phyloP scores from a whole-genome alignment of 2,329 filamentous ascomycete species.

The Ophiocordyceps camponoti-floridani region DNA sequence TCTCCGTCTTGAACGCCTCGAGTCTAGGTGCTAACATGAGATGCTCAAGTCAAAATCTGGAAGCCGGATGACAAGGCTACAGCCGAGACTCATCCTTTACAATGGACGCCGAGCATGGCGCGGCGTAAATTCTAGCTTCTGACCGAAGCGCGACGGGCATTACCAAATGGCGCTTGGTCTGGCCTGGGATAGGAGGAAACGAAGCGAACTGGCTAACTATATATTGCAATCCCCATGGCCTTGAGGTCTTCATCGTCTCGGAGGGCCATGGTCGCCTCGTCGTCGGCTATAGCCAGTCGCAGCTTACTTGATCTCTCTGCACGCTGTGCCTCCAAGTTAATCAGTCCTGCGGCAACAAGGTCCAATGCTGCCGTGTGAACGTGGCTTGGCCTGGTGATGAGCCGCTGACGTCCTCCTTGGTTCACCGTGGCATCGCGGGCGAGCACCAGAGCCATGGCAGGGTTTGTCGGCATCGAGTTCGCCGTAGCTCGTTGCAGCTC shows the following conservation, averaged over 20 bases:
- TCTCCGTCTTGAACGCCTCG: constrained; percentile 1
- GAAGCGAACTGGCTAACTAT: constrained; percentile 3
- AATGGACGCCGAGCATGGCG: constrained; percentile 74
- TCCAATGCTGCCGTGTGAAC: constrained; percentile 62
- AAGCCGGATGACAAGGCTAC: constrained; percentile 84
- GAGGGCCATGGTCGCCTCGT: constrained; percentile 78
- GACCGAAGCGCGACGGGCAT: constrained; percentile 4
- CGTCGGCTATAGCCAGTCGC: constrained; percentile 68
- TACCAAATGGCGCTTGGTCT: background rate
- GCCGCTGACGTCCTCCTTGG: constrained; percentile 10
- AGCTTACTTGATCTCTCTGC: constrained; percentile 81
- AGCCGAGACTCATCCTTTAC: constrained; percentile 74
- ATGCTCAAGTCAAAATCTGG: constrained; percentile 67
- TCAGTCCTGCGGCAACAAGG: constrained; percentile 70
- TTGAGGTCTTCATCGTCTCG: constrained; percentile 77
- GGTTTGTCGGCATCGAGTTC: constrained; percentile 15
- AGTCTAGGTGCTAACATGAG: constrained; percentile 7
- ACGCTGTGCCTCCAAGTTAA: constrained; percentile 64
- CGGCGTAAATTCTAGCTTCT: constrained; percentile 61
- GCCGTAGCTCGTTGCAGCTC: constrained; percentile 34
- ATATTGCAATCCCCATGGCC: constrained; percentile 46
- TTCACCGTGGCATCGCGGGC: constrained; percentile 11
- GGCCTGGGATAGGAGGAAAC: constrained; percentile 1
- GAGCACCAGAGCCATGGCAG: constrained; percentile 19
- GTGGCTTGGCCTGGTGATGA: constrained; percentile 15